phyloP scores from a whole-genome alignment of 2,329 filamentous ascomycete genomes.

The Alternaria infectoria region DNA sequence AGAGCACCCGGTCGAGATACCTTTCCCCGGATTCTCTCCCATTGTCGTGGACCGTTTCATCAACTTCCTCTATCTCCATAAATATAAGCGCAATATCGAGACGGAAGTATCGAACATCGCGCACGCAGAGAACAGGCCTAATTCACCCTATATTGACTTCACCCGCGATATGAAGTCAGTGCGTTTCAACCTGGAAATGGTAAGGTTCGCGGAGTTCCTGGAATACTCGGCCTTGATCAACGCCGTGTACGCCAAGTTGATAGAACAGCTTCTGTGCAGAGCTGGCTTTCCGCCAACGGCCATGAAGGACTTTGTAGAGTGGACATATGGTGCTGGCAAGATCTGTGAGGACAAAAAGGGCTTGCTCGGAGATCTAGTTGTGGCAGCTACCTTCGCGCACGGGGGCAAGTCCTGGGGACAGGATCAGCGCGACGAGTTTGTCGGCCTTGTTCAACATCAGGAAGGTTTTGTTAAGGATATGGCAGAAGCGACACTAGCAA shows the following conservation, averaged over 20 bases:
- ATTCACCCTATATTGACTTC: rapidly evolving
- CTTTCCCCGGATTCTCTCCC: rapidly evolving
- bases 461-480: too few relatives aligned
- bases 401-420: too few relatives aligned
- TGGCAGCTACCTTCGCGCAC: too few relatives aligned
- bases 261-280: too few relatives aligned
- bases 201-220: neutral
- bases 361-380: too few relatives aligned
- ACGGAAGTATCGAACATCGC: neutral
- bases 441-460: too few relatives aligned
- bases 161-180: neutral
- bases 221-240: neutral
- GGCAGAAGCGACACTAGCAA: too few relatives aligned
- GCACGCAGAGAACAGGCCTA: neutral
- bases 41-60: neutral
- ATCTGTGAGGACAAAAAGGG: too few relatives aligned
- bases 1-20: neutral
- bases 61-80: neutral
- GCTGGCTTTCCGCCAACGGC: too few relatives aligned
- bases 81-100: neutral
- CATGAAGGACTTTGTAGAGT: too few relatives aligned
- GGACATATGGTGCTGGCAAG: too few relatives aligned
- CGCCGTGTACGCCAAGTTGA: rapidly evolving
- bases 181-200: rapidly evolving
- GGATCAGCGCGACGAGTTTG: too few relatives aligned